Conservation (phyloP, 257 asterid genomes). For the Anisodus acutangulus region DNA sequence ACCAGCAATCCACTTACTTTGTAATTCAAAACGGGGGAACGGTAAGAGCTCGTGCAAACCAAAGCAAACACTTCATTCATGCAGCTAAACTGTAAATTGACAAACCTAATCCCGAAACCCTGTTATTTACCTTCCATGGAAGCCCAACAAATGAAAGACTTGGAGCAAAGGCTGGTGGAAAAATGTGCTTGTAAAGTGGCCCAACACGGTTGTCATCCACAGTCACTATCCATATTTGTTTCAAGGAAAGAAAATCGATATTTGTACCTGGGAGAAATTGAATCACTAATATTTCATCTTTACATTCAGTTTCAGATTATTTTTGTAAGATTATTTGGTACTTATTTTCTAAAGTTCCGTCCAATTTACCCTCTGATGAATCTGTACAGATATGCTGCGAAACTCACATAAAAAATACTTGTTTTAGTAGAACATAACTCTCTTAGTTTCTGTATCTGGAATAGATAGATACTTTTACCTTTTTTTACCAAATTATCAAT, state of each 20-base stretch:
- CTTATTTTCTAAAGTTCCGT: background rate
- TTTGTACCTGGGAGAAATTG: constrained; percentile 62
- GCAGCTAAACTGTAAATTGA: background rate
- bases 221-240: constrained; percentile 57
- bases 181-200: constrained; percentile 84
- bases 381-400: background rate
- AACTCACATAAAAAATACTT: background rate
- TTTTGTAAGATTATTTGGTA: background rate
- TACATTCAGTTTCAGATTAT: background rate
- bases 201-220: constrained; percentile 87
- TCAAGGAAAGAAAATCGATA: constrained; percentile 82
- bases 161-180: constrained; percentile 83
- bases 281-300: background rate
- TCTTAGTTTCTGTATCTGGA: background rate
- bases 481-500: background rate
- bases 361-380: background rate
- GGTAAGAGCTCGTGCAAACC: constrained; percentile 69
- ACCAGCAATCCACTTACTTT: constrained; percentile 91
- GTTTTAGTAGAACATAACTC: background rate
- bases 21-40: constrained; percentile 72
- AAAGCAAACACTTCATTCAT: background rate
- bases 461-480: background rate
- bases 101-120: background rate
- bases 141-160: constrained; percentile 86
- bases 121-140: constrained; percentile 83